Base-by-base conservation (phyloP, 352 stramenopile genomes). In the Blastocystis sp. region DNA sequence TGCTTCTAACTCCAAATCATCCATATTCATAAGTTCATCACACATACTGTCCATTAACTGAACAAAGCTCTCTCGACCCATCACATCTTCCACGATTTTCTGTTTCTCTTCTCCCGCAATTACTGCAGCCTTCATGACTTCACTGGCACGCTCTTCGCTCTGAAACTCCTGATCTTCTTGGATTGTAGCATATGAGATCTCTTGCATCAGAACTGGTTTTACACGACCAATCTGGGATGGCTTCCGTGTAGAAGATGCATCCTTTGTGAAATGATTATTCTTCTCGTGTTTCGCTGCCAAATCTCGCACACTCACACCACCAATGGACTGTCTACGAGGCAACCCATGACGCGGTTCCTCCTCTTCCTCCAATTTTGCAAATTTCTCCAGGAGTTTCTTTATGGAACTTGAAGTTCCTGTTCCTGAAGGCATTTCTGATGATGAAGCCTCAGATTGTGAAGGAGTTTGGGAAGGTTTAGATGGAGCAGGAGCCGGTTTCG, bases 271-370 rank as follows among this genome's bases (percentile, higher is more conserved):
- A 22, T 33, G 24, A 35, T 48, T 22, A 0, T 22, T 54, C n/a
- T 68, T 66, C 73, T 84, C 73, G 56, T 84, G 73, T 35, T 68
- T 84, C 17, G 73, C 30, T 2, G 73, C 73, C 1, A 84, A 57
- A 33, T 84, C 73, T 17, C 33, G 19, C 48, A 84, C 73, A 7
- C 27, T 68, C 0, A 84, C 53, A 0, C 73, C 73, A 19, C 73
- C 73, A 22, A 84, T 19, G 5, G 73, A 84, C 51, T 84, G 73
- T 9, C 73, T n/a, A 33, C 73, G 73, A 19, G 73, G 73, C 73
- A 84, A 37, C 3, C 42, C 73, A 35, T 53, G 73, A 35, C 42
- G 44, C 6, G 48, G 27, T 19, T 37, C 42, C 15, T 84, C 73
- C 2, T 66, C 48, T n/a, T 22, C 19, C 53, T 62, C 11, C 30